phyloP scores from a whole-genome alignment of 2,329 filamentous ascomycete species.

The Decorospora gaudefroyi region DNA sequence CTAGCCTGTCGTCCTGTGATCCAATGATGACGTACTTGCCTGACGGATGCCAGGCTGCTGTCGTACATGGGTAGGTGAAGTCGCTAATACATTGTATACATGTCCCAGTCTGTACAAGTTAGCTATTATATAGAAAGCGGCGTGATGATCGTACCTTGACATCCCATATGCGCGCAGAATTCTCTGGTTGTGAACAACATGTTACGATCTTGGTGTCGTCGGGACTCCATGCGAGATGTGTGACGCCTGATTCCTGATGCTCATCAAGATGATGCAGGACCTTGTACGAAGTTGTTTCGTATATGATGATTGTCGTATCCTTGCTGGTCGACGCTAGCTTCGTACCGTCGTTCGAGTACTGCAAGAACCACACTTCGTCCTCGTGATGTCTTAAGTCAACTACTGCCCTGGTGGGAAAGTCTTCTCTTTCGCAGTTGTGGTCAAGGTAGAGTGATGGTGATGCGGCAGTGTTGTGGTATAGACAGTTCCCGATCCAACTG shows the following conservation, averaged over 20 bases:
- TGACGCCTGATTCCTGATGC: conserved; percentile 71
- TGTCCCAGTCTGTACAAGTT: conserved; percentile 46
- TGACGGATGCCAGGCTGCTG: conserved; percentile 86
- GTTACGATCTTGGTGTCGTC: conserved; percentile 85
- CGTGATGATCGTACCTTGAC: conserved; percentile 33
- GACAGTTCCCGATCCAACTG: conserved; percentile 78
- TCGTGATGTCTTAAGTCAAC: conserved; percentile 72
- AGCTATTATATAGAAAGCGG: conserved; percentile 6
- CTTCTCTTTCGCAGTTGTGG: conserved; percentile 76
- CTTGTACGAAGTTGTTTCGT: conserved; percentile 73
- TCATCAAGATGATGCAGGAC: conserved; percentile 66
- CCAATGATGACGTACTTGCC: conserved; percentile 76
- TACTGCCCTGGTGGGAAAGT: conserved; percentile 76
- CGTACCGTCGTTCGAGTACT: conserved; percentile 85
- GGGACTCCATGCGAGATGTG: conserved; percentile 87
- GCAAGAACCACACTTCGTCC: conserved; percentile 89
- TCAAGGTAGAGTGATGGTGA: conserved; percentile 88
- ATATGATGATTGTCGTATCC: conserved; percentile 76
- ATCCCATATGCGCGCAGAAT: conserved; percentile 76
- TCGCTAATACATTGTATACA: conserved; percentile 65
- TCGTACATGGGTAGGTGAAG: conserved; percentile 83
- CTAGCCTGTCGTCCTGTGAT: conserved; percentile 46
- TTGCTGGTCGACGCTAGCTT: conserved; percentile 81
- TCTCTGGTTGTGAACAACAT: conserved; percentile 70
- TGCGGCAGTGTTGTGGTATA: conserved; percentile 81